phyloP scores from a whole-genome alignment of 495 filamentous ascomycete genomes.

The Xylaria bambusicola region DNA sequence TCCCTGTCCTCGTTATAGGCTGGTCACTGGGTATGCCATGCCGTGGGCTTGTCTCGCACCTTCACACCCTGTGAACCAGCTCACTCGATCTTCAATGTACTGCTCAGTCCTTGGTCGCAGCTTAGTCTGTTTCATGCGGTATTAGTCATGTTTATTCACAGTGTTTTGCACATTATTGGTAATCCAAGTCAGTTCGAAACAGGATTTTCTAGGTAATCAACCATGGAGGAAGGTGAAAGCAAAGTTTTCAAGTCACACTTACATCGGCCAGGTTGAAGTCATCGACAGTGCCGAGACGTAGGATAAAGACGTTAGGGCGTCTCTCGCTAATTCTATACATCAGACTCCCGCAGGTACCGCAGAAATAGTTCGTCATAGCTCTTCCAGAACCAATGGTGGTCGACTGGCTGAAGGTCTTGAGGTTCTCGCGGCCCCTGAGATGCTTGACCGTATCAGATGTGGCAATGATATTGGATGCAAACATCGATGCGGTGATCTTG shows the following conservation, averaged over 20 bases:
- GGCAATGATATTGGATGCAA: slow-evolving; percentile 57
- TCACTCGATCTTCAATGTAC: slow-evolving; percentile 46
- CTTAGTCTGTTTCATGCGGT: slow-evolving; percentile 34
- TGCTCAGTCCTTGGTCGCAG: slow-evolving; percentile 49
- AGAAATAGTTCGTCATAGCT: slow-evolving; percentile 59
- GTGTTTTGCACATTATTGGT: no score
- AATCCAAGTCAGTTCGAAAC: no score
- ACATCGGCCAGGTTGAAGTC: slow-evolving; percentile 53
- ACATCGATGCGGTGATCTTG: slow-evolving; percentile 62
- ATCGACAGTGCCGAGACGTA: slow-evolving; percentile 57
- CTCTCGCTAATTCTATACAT: slow-evolving; percentile 50
- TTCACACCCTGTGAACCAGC: slow-evolving; percentile 43
- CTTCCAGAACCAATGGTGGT: slow-evolving; percentile 44
- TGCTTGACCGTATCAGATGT: slow-evolving; percentile 43
- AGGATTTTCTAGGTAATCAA: neutral
- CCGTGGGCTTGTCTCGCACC: slow-evolving; percentile 29
- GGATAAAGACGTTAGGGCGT: slow-evolving; percentile 43
- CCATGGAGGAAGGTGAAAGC: neutral
- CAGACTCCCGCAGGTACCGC: slow-evolving; percentile 53
- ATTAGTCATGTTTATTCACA: neutral
- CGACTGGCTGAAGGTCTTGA: slow-evolving; percentile 43
- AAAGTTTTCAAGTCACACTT: neutral
- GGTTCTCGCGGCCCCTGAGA: slow-evolving; percentile 47
- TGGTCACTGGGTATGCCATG: neutral
- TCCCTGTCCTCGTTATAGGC: no score